Evolutionary conservation across 495 filamentous ascomycete genomes (phyloP), one percentile per base, ranked within the genome.

Genomic region (Pyrenopolyporus hunteri): DNA sequence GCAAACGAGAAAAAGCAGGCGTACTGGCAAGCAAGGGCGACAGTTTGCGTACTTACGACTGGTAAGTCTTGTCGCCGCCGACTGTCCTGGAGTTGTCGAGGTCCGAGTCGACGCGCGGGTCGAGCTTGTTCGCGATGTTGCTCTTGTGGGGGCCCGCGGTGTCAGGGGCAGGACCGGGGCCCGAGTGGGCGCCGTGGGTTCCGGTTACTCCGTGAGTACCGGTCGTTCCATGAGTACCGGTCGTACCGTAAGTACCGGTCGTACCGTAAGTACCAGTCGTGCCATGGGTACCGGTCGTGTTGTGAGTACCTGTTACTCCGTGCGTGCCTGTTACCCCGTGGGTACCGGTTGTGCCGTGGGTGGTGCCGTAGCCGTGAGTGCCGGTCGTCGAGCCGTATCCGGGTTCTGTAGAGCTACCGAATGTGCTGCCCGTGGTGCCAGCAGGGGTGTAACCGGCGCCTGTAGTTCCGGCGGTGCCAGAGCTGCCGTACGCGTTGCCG

Each of bases 61-160:
- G 73, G 53, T 71, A 76, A 17, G 77, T 79, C 67, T 71, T 78
- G 74, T 78, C 70, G 40, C 70, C 74, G 25, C 78, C 78, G 20
- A 73, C 0, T n/a, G 78, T 81, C 57, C 60, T 57, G 65, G 72
- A 75, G 43, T 73, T 68, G 64, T 80, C 77, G 0, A 79, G 74
- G 48, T 83, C 75, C 0, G 73, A 78, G 64, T 83, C 81, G 43
- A 83, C 78, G 26, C 81, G 75, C 10, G 83, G 84, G 40, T 85
- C 81, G 6, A 74, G 23, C 71, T 83, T 84, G 75, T 85, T 82
- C 47, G 72, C 52, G 20, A 79, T 50, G 61, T 84, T 79, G 39
- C 75, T 81, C 52, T 68, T 73, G 71, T 86, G 81, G 8, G 80
- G 79, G 8, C 83, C 83, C n/a, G 77, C 74, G 0, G 73, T 84